These are phyloP conservation scores for Oxyria digyna DNA, from an alignment of 148 eudicot genomes.

Conservation along the genomic window DNA sequence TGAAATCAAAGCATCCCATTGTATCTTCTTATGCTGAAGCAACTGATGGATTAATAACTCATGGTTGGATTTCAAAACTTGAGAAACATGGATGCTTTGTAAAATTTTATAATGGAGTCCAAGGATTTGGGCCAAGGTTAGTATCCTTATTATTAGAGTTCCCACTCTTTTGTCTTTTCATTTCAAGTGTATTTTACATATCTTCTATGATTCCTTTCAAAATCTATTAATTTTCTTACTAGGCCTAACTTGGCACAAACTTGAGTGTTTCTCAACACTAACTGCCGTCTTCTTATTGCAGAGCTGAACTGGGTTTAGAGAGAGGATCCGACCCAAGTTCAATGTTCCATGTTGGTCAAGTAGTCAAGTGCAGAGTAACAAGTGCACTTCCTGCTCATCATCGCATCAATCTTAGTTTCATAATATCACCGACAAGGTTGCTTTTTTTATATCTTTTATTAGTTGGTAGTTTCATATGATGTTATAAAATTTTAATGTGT, in stretches of 20 bases:
- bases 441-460: background rate
- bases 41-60: constrained; percentile 65
- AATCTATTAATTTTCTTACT: background rate
- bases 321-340: constrained; percentile 55
- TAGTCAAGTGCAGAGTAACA: constrained; percentile 90
- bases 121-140: constrained; percentile 88
- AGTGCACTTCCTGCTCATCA: constrained; percentile 60
- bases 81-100: constrained; percentile 85
- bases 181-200: background rate
- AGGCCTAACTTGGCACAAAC: background rate
- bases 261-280: background rate
- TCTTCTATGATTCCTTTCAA: background rate
- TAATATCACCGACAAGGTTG: constrained; percentile 50
- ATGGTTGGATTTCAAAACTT: constrained; percentile 94
- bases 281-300: constrained; percentile 12
- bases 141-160: background rate
- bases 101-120: constrained; percentile 86
- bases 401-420: constrained; percentile 75
- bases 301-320: constrained; percentile 91
- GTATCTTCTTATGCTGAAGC: constrained; percentile 84
- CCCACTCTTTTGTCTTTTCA: background rate
- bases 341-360: constrained; percentile 86
- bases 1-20: constrained; percentile 75
- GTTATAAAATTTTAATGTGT: no score
- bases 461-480: no score